Conservation (phyloP, 805 yeast species). For the Zygotorulaspora danielsina region DNA sequence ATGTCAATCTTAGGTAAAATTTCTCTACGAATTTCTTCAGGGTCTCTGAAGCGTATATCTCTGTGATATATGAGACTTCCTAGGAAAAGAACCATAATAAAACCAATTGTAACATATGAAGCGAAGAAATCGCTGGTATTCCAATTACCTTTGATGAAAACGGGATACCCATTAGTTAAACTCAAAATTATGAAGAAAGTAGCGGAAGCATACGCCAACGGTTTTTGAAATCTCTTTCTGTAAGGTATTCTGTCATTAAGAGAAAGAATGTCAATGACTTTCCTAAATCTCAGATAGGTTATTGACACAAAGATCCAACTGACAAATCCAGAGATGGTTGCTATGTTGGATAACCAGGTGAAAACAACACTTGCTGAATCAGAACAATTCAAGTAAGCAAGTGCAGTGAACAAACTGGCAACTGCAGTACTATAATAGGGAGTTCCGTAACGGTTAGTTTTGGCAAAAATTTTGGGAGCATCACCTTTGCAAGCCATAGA, state of each 20-base stretch:
- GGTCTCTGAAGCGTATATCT: conserved; percentile 11
- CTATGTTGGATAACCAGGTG: conserved; percentile 32
- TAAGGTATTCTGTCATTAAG: conserved; percentile 52
- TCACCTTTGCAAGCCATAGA: conserved; percentile 43
- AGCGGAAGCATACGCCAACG: conserved; percentile 49
- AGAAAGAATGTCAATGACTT: conserved; percentile 49
- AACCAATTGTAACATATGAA: conserved; percentile 49
- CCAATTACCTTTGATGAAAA: conserved; percentile 46
- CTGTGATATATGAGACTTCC: conserved; percentile 12
- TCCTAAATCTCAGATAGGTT: conserved; percentile 55
- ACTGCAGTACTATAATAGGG: conserved; percentile 39
- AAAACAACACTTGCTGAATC: conserved; percentile 37
- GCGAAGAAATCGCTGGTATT: conserved; percentile 56
- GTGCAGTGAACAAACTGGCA: conserved; percentile 19
- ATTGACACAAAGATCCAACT: conserved; percentile 50
- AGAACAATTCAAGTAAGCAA: conserved; percentile 50
- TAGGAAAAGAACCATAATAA: conserved; percentile 45
- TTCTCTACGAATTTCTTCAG: conserved; percentile 12
- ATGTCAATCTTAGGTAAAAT: conserved; percentile 16
- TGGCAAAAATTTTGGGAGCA: conserved; percentile 45
- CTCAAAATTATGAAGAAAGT: conserved; percentile 45
- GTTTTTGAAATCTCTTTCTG: conserved; percentile 51
- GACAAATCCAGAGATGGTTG: conserved; percentile 57
- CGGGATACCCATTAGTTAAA: conserved; percentile 63
- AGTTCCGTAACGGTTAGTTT: conserved; percentile 46